Evolutionary conservation across 2,329 filamentous ascomycete genomes (phyloP).

Genomic region (Graphilbum fragrans): DNA sequence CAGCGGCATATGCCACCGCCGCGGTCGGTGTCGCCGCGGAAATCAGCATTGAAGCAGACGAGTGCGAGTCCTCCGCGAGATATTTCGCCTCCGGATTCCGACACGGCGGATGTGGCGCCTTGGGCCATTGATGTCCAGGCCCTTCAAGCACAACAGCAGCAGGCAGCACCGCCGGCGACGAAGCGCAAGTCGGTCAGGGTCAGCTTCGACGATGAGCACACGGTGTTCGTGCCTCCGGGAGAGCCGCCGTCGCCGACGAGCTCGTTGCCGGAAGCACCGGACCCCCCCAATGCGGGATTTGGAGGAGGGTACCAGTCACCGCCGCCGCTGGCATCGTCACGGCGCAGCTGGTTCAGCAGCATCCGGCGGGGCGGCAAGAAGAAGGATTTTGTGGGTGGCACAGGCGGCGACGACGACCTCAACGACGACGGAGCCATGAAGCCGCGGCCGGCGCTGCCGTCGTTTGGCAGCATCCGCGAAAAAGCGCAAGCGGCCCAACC

Average conservation of each 20-base stretch:
- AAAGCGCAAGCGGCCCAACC: constrained; percentile 32
- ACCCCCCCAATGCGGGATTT: too few species aligned
- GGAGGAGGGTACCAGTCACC: background rate
- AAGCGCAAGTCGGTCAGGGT: constrained; percentile 50
- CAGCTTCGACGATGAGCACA: constrained; percentile 65
- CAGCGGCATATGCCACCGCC: constrained; percentile 54
- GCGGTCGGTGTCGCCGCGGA: constrained; percentile 62
- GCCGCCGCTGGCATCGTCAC: constrained; percentile 12
- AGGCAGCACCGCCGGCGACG: background rate
- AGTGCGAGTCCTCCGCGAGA: constrained; percentile 37
- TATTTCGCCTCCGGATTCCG: constrained; percentile 39
- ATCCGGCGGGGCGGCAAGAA: constrained; percentile 33
- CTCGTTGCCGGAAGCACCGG: constrained; percentile 2
- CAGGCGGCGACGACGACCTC: constrained; percentile 9
- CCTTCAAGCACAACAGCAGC: background rate
- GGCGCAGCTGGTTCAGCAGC: constrained; percentile 39
- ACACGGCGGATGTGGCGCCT: constrained; percentile 18
- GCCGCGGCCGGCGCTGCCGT: constrained; percentile 61
- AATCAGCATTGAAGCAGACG: constrained; percentile 61
- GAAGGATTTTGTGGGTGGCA: constrained; percentile 27
- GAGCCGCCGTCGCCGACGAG: background rate
- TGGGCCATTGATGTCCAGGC: constrained; percentile 4
- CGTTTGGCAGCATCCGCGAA: constrained; percentile 62
- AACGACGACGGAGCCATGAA: constrained; percentile 59
- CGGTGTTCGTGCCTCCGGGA: constrained; percentile 32